Evolutionary conservation across 2,329 filamentous ascomycete species (phyloP).

Genomic region (Diplocarpon rosae): DNA sequence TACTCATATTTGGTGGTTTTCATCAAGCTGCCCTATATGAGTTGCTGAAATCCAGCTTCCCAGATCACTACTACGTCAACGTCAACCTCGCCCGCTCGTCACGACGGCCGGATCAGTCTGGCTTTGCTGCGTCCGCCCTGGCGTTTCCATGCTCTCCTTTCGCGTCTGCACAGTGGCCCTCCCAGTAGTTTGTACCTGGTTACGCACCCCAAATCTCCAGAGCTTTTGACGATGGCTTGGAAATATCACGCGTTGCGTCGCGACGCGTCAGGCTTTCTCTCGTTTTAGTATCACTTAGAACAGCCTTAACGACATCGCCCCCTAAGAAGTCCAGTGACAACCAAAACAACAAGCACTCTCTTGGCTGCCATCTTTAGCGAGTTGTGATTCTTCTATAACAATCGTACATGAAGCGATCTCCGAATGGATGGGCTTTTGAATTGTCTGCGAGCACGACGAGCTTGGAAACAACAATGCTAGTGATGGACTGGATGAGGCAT

Average conservation of each 20-base stretch:
- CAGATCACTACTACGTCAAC: slow-evolving; percentile 11
- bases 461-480: no score
- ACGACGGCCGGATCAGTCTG: slow-evolving; percentile 8
- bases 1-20: slow-evolving; percentile 31
- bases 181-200: slow-evolving; percentile 29
- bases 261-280: slow-evolving; percentile 34
- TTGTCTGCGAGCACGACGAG: no score
- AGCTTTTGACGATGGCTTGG: slow-evolving; percentile 31
- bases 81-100: slow-evolving; percentile 2
- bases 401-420: no score
- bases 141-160: slow-evolving; percentile 37
- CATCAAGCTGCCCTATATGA: slow-evolving; percentile 36
- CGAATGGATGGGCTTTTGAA: no score
- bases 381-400: not conserved
- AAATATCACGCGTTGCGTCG: slow-evolving; percentile 35
- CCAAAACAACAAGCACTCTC: slow-evolving; percentile 35
- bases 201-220: slow-evolving; percentile 34
- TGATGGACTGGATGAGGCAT: no score
- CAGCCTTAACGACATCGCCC: slow-evolving; percentile 39
- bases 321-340: slow-evolving; percentile 41
- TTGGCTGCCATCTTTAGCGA: slow-evolving; percentile 24
- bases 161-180: slow-evolving; percentile 30
- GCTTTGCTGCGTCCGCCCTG: slow-evolving; percentile 36
- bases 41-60: slow-evolving; percentile 33
- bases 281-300: slow-evolving; percentile 36